Evolutionary conservation across 257 asterid genomes (phyloP), one percentile per base, ranked within the genome.

Genomic region (Osmanthus fragrans): DNA sequence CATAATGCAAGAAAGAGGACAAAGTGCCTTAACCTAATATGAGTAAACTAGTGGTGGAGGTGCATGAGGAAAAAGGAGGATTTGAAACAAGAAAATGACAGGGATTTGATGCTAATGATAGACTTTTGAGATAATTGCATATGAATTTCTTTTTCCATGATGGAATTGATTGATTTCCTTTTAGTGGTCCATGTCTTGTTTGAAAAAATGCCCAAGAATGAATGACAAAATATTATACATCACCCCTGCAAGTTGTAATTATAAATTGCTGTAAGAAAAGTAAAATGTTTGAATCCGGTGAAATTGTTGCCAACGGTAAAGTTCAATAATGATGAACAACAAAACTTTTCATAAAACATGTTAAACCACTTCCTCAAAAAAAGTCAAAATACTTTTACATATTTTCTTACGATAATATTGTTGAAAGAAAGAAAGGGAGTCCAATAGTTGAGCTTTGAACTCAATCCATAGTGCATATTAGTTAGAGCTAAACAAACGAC

Each of bases 61-160:
- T 21, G 68, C 68, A 60, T 60, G 30, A 34, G 78, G 72, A 80
- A 60, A 30, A 68, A 79, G 32, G 40, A 51, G 72, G 67, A 49
- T 74, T 25, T 39, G 56, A 65, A 70, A 49, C 23, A 16, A 42
- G 42, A 25, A 58, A 60, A 25, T 60, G 73, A 73, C 58, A 66
- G n/a, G 8, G 54, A 36, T 54, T 63, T 63, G 69, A 63, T 25
- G 69, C 33, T 63, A 63, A 32, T 63, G 9, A 5, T 25, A 56
- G 18, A 47, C n/a, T 58, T 32, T 58, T 58, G 66, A 27, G 34
- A 63, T 27, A 63, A 63, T 63, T 63, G 69, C 36, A 63, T 63
- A 63, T 63, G 19, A n/a, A 27, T 60, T 9, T 23, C 1, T 27
- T 63, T 27, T 25, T 27, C 19, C 34, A 63, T 63, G 69, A 63